Percentiles rank a stretch among this genome's conserved stretches.
phyloP scores from a whole-genome alignment of 768 basidiomycete species.

The Sarcodon aspratus region DNA sequence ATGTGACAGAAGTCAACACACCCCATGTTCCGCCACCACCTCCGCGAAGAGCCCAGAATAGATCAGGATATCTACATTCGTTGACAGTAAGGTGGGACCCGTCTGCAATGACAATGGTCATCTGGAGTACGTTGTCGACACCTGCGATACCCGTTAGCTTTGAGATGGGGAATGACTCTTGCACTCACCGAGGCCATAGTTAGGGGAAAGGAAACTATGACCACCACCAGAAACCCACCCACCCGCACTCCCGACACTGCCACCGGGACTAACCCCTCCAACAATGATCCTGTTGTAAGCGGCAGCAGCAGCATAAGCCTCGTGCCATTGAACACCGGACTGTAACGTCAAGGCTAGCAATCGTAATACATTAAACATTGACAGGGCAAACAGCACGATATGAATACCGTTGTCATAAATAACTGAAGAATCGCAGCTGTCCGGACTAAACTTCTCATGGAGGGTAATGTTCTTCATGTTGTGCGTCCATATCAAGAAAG shows the following conservation, averaged over 20 bases:
- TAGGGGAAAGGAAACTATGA: conserved; percentile 28
- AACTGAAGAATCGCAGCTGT: conserved; percentile 14
- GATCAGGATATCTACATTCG: conserved; percentile 18
- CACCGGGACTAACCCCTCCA: conserved; percentile 28
- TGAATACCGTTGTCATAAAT: conserved; percentile 12
- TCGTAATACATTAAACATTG: conserved; percentile 12
- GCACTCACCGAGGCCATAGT: conserved; percentile 28
- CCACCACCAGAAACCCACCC: conserved; percentile 42
- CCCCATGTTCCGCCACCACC: conserved; percentile 38
- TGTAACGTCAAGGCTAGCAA: conserved; percentile 17
- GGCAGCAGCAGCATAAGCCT: conserved; percentile 29
- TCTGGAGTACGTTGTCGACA: conserved; percentile 36
- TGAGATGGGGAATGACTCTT: background rate
- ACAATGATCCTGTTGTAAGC: conserved; percentile 28
- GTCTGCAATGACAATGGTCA: conserved; percentile 30
- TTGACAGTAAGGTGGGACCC: conserved; percentile 30
- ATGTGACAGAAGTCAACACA: conserved; percentile 36
- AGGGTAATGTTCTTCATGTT: conserved; percentile 26
- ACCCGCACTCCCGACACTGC: conserved; percentile 34
- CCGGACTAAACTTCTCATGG: conserved; percentile 12
- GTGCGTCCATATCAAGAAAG: conserved; percentile 23
- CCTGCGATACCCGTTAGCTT: conserved; percentile 15
- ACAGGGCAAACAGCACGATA: background rate
- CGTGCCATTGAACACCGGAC: conserved; percentile 36
- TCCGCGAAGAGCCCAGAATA: conserved; percentile 26